Evolutionary conservation across 2,329 filamentous ascomycete genomes (phyloP).

Genomic region (Lizonia empirigonia): DNA sequence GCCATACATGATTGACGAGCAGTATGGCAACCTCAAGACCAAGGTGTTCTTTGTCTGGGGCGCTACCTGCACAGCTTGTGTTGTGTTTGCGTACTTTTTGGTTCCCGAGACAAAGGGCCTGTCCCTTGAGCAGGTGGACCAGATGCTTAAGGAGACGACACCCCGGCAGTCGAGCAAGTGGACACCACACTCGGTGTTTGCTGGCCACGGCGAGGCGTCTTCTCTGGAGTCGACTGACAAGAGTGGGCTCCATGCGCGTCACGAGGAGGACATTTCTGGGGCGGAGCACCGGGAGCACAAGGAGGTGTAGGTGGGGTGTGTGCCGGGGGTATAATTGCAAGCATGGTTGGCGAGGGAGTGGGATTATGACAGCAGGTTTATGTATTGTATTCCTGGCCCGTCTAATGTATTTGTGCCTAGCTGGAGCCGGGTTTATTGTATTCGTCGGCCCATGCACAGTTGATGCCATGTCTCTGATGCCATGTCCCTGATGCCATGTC

Average conservation of each 20-base stretch:
- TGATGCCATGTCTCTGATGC: no score
- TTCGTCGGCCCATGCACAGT: no score
- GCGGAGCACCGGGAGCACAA: neutral
- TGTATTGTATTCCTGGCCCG: no score
- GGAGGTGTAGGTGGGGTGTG: constrained; percentile 1
- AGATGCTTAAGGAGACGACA: constrained; percentile 83
- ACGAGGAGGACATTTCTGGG: constrained; percentile 2
- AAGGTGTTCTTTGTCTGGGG: constrained; percentile 63
- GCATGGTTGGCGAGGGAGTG: constrained; percentile 3
- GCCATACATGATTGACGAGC: constrained; percentile 71
- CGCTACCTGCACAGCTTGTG: constrained; percentile 56
- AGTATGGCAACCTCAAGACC: constrained; percentile 67
- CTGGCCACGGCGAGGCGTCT: constrained; percentile 36
- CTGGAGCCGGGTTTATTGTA: no score
- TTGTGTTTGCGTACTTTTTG: constrained; percentile 73
- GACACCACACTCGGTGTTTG: constrained; percentile 71
- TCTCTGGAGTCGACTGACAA: constrained; percentile 16
- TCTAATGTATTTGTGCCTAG: no score
- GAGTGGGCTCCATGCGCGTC: neutral
- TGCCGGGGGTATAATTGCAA: neutral
- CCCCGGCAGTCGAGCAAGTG: constrained; percentile 76
- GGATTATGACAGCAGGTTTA: no score
- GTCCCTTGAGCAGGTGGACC: constrained; percentile 77
- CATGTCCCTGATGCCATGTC: no score
- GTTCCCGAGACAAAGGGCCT: constrained; percentile 81